A percentile compares a stretch with the other conserved stretches of the same genome.
phyloP scores from a whole-genome alignment of 2,329 filamentous ascomycete genomes.

The Zymoseptoria brevis region DNA sequence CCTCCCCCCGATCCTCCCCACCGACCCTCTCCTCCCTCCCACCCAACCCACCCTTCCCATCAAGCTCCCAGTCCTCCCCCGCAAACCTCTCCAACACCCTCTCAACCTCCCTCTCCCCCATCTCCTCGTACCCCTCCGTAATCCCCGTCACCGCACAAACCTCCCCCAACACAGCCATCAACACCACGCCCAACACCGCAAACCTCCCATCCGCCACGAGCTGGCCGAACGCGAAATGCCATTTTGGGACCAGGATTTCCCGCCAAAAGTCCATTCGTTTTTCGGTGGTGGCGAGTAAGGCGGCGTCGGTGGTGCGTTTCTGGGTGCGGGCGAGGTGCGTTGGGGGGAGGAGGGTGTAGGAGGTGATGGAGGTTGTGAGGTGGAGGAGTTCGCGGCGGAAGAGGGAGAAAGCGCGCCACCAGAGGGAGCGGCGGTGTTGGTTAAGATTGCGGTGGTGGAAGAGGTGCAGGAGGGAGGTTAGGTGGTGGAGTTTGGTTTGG shows the following conservation, averaged over 20 bases:
- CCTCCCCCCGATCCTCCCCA: constrained; percentile 29
- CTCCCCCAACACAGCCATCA: constrained; percentile 36
- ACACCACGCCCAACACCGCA: constrained; percentile 37
- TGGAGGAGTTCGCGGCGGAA: constrained; percentile 59
- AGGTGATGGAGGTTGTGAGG: constrained; percentile 37
- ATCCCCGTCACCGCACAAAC: constrained; percentile 36
- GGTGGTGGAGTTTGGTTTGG: constrained; percentile 8
- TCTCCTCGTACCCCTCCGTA: constrained; percentile 35
- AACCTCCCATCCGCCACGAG: constrained; percentile 40
- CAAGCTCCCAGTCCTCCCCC: constrained; percentile 29
- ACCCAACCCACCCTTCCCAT: constrained; percentile 25
- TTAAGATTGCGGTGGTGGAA: constrained; percentile 82
- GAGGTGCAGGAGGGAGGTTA: constrained; percentile 55
- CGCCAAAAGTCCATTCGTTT: constrained; percentile 33
- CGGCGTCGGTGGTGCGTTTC: constrained; percentile 18
- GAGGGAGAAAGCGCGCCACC: constrained; percentile 69
- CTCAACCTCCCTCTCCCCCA: constrained; percentile 35
- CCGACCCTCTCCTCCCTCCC: constrained; percentile 20
- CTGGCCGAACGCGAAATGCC: constrained; percentile 36
- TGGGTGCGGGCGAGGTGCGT: constrained; percentile 24
- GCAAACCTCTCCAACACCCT: constrained; percentile 38
- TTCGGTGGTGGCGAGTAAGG: constrained; percentile 16
- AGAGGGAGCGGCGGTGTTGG: constrained; percentile 72
- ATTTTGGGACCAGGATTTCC: constrained; percentile 27
- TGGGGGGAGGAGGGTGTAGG: constrained; percentile 16